These are phyloP conservation scores for Alternaria consortialis DNA, from an alignment of 2,329 filamentous ascomycete species.

Conservation along the genomic window DNA sequence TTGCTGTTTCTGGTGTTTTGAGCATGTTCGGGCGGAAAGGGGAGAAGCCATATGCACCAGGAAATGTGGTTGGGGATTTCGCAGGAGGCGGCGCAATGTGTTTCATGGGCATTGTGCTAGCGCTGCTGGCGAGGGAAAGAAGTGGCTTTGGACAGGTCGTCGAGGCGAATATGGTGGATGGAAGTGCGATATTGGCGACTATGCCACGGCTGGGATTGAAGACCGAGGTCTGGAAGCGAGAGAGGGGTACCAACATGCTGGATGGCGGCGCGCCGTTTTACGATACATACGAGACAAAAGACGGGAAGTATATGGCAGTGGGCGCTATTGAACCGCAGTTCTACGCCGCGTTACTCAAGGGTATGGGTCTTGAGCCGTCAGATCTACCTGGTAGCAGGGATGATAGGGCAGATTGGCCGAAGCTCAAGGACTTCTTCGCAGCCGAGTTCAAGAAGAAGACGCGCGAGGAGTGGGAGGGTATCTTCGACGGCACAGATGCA, in stretches of 20 bases:
- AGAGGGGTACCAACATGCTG: constrained; percentile 78
- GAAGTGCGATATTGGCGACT: constrained; percentile 77
- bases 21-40: constrained; percentile 75
- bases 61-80: constrained; percentile 89
- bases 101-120: constrained; percentile 83
- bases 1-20: constrained; percentile 84
- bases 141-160: constrained; percentile 84
- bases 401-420: constrained; percentile 73
- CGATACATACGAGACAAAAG: constrained; percentile 84
- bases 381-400: constrained; percentile 61
- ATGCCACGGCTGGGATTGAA: constrained; percentile 76
- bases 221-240: constrained; percentile 67
- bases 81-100: constrained; percentile 86
- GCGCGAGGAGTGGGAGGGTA: constrained; percentile 78
- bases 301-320: constrained; percentile 82
- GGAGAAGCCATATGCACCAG: constrained; percentile 78
- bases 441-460: constrained; percentile 73
- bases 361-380: constrained; percentile 66
- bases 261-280: constrained; percentile 91
- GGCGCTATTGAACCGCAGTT: constrained; percentile 91
- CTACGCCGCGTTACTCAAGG: constrained; percentile 72
- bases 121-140: constrained; percentile 71
- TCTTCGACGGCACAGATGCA: constrained; percentile 92
- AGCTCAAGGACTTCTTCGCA: constrained; percentile 69
- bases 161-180: constrained; percentile 97